Evolutionary conservation across 179 eudicot species (phyloP).

Genomic region (Sideroxylon spinosum): DNA sequence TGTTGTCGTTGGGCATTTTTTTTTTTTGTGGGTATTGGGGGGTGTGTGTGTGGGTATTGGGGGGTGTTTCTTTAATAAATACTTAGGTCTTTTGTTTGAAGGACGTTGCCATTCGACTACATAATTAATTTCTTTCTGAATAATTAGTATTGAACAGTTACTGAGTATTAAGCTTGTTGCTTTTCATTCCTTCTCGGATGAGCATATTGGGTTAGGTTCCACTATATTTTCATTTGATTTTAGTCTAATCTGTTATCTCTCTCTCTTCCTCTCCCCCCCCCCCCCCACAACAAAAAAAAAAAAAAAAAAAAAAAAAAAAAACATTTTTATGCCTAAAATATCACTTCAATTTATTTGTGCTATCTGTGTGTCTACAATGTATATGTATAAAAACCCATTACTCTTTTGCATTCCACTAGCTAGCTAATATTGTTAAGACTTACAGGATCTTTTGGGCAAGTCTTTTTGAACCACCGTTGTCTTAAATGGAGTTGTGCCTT

Average conservation of each 20-base stretch:
- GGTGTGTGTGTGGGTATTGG: too few species aligned
- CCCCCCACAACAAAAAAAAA: too few species aligned
- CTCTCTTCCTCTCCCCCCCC: neutral
- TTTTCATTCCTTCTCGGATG: neutral
- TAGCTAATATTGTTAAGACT: neutral
- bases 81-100: neutral
- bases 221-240: neutral
- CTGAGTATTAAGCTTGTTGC: neutral
- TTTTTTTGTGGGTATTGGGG: too few species aligned
- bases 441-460: constrained; percentile 11
- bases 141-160: neutral
- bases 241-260: neutral
- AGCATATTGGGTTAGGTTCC: neutral
- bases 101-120: neutral
- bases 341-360: neutral
- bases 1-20: neutral
- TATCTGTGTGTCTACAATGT: neutral
- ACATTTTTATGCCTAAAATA: neutral
- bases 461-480: constrained; percentile 4
- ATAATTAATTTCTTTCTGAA: neutral
- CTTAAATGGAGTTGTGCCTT: neutral
- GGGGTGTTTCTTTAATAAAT: too few species aligned
- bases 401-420: neutral
- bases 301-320: too few species aligned
- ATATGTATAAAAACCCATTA: neutral